Conservation (phyloP, 108 stramenopile species). For the Fragilariopsis cylindrus region DNA sequence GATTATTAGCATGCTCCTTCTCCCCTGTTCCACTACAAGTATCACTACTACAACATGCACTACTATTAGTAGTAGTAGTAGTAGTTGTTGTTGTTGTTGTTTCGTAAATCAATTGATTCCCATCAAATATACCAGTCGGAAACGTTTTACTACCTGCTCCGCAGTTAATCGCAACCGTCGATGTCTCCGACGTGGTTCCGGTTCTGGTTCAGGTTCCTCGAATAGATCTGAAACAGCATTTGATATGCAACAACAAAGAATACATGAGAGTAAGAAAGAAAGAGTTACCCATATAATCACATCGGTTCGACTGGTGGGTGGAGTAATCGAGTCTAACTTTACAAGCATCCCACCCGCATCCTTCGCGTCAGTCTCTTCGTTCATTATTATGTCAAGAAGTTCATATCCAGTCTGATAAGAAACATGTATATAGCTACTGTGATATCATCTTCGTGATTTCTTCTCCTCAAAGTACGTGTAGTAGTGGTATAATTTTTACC, state of each 20-base stretch:
- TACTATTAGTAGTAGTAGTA: too few relatives aligned
- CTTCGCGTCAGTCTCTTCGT: slow-evolving; percentile 15
- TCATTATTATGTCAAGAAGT: slow-evolving; percentile 15
- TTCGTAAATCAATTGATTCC: slow-evolving; percentile 5
- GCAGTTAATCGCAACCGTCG: slow-evolving; percentile 34
- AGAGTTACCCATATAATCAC: slow-evolving; percentile 7
- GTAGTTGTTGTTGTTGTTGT: not conserved
- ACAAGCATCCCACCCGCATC: slow-evolving; percentile 15
- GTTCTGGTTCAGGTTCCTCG: slow-evolving; percentile 9
- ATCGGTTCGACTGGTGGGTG: not conserved
- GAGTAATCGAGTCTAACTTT: not conserved
- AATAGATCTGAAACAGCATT: not conserved
- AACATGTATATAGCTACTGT: slow-evolving; percentile 33
- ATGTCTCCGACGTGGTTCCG: slow-evolving; percentile 20
- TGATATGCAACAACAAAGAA: slow-evolving; percentile 14
- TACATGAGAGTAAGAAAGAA: not conserved
- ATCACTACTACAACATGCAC: too few relatives aligned
- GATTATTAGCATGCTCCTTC: not conserved
- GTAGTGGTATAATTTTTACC: not conserved
- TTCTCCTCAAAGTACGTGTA: not conserved
- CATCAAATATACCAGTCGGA: slow-evolving; percentile 15
- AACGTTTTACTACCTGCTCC: slow-evolving; percentile 33
- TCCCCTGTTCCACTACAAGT: not conserved
- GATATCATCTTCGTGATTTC: slow-evolving; percentile 12
- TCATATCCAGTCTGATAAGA: slow-evolving; percentile 19